phyloP scores from a whole-genome alignment of 345 rosid species.

The Ceriops decandra region DNA sequence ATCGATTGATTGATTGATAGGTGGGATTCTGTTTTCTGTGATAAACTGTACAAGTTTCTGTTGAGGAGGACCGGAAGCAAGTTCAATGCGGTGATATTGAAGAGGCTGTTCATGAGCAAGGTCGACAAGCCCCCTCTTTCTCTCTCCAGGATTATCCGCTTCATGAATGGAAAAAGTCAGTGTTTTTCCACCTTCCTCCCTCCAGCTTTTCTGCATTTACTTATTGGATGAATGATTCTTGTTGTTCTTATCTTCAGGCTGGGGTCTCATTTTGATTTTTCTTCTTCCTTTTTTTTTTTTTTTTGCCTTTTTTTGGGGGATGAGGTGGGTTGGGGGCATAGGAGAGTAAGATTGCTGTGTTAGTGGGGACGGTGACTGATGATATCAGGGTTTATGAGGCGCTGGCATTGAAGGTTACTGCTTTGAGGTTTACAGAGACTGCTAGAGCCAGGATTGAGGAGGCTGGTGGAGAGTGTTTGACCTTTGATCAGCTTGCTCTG shows the following conservation, averaged over 20 bases:
- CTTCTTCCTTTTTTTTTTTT: neutral
- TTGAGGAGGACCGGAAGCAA: constrained; percentile 87
- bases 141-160: constrained; percentile 62
- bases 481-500: constrained; percentile 85
- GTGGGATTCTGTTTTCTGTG: neutral
- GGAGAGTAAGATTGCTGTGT: constrained; percentile 75
- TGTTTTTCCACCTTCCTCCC: neutral
- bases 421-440: constrained; percentile 81
- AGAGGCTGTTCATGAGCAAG: constrained; percentile 96
- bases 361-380: constrained; percentile 79
- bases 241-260: neutral
- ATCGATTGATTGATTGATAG: neutral
- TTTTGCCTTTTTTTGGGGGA: no score
- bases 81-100: constrained; percentile 87
- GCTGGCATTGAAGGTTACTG: constrained; percentile 73
- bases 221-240: constrained; percentile 15
- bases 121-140: constrained; percentile 88
- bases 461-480: constrained; percentile 94
- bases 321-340: constrained; percentile 2
- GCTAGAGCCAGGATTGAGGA: constrained; percentile 92
- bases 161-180: constrained; percentile 74
- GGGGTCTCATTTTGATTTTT: neutral
- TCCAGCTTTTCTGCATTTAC: neutral
- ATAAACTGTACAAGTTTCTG: constrained; percentile 75
- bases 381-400: constrained; percentile 78